Evolutionary conservation across 305 asterid genomes (phyloP).

Genomic region (Andrographis paniculata): DNA sequence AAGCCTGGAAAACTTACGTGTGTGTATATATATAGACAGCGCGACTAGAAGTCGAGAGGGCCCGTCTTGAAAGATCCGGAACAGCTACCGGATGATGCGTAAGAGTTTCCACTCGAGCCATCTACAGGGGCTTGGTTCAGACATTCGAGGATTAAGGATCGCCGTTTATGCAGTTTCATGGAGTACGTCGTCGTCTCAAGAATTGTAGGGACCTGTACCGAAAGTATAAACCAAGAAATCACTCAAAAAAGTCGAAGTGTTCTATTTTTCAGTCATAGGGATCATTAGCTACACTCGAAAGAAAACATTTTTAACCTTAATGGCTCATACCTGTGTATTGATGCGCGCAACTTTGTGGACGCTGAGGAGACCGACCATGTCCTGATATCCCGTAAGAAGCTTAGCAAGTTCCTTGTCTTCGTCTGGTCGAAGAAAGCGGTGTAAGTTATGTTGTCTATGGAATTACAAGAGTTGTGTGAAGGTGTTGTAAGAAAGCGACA

Average conservation of each 20-base stretch:
- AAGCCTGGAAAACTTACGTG: no score
- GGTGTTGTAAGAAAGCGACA: conserved; percentile 2
- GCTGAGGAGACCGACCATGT: conserved; percentile 90
- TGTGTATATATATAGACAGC: neutral
- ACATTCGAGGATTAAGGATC: conserved; percentile 59
- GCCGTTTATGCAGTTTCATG: conserved; percentile 65
- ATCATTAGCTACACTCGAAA: no score
- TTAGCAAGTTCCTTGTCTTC: conserved; percentile 94
- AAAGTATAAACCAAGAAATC: conserved; percentile 1
- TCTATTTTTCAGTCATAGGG: no score
- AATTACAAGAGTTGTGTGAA: neutral
- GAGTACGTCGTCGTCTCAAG: conserved; percentile 78
- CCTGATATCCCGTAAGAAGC: conserved; percentile 92
- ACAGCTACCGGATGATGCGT: conserved; percentile 66
- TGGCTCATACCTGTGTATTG: conserved; percentile 63
- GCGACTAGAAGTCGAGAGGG: conserved; percentile 60
- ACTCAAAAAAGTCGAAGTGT: no score
- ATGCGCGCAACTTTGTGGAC: conserved; percentile 84
- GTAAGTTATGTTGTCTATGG: conserved; percentile 6
- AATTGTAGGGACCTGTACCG: conserved; percentile 63
- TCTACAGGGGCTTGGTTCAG: conserved; percentile 94
- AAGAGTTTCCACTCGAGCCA: conserved; percentile 77
- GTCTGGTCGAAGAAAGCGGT: conserved; percentile 36
- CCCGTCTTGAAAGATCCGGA: conserved; percentile 64
- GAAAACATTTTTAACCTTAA: no score